Conservation (phyloP, 352 stramenopile species). For the Phytophthora macrochlamydospora region DNA sequence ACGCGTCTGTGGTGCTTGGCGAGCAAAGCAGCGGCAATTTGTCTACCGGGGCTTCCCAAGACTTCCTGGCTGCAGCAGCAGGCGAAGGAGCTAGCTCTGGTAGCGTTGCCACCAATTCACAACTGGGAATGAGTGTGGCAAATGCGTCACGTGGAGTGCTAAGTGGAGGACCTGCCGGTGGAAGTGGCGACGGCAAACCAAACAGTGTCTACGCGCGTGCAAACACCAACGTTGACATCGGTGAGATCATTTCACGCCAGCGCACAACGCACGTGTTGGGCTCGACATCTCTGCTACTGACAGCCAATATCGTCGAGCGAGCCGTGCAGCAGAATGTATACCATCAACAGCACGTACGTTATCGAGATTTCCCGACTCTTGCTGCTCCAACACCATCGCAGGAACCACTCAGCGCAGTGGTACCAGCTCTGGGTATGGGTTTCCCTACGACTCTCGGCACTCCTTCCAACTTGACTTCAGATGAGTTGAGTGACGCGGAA, state of each 20-base stretch:
- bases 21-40: conserved; percentile 55
- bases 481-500: conserved; percentile 5
- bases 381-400: conserved; percentile 12
- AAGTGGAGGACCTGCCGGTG: conserved; percentile 35
- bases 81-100: conserved; percentile 33
- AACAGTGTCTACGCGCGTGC: conserved; percentile 66
- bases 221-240: conserved; percentile 79
- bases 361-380: conserved; percentile 78
- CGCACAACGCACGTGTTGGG: conserved; percentile 67
- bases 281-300: conserved; percentile 62
- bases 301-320: conserved; percentile 76
- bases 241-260: conserved; percentile 72
- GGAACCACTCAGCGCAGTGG: conserved; percentile 7
- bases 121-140: conserved; percentile 47
- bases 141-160: conserved; percentile 49
- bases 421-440: conserved; percentile 18
- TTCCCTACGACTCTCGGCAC: conserved; percentile 17
- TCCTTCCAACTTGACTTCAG: conserved; percentile 4
- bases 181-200: conserved; percentile 48
- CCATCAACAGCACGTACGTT: conserved; percentile 82
- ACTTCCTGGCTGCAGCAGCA: conserved; percentile 27
- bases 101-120: conserved; percentile 44
- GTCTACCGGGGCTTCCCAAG: conserved; percentile 59
- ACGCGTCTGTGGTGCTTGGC: conserved; percentile 41
- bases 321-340: conserved; percentile 91